Percentiles rank a stretch among this genome's conserved stretches.
These are phyloP conservation scores for Suillus bovinus DNA, from an alignment of 768 basidiomycete species.

Conservation along the genomic window DNA sequence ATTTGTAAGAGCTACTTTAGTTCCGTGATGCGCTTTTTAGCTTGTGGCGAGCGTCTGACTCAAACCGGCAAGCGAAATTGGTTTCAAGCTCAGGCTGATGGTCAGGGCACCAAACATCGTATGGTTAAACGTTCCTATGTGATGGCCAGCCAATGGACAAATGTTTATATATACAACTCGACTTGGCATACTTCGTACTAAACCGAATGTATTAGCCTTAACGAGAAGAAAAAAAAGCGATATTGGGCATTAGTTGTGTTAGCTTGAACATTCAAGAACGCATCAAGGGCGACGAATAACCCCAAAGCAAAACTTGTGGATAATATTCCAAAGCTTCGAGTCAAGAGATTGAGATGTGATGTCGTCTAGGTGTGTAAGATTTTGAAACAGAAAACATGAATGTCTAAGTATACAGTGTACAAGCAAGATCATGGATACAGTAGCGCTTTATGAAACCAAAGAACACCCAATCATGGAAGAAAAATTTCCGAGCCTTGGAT, in stretches of 20 bases:
- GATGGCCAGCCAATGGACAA: too few species aligned
- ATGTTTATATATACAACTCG: too few species aligned
- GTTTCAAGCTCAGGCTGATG: background rate
- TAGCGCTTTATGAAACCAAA: background rate
- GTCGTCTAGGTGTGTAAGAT: background rate
- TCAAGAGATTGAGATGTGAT: background rate
- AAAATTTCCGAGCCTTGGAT: background rate
- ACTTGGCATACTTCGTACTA: too few species aligned
- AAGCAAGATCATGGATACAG: background rate
- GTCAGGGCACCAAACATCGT: too few species aligned
- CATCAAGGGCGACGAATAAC: background rate
- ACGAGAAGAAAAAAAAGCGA: too few species aligned
- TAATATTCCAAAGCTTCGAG: background rate
- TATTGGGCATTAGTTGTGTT: background rate
- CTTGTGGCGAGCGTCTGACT: background rate
- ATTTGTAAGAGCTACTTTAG: background rate
- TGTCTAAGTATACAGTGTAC: constrained; percentile 1
- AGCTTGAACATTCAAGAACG: background rate
- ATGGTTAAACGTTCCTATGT: too few species aligned
- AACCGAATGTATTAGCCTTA: too few species aligned
- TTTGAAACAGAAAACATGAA: background rate
- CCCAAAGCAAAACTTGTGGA: background rate
- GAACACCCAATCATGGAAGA: background rate
- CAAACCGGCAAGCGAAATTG: background rate
- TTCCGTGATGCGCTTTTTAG: background rate